Evolutionary conservation across 2,329 filamentous ascomycete genomes (phyloP), one percentile per base, ranked within the genome.

Genomic region (Cladosporium sp.): DNA sequence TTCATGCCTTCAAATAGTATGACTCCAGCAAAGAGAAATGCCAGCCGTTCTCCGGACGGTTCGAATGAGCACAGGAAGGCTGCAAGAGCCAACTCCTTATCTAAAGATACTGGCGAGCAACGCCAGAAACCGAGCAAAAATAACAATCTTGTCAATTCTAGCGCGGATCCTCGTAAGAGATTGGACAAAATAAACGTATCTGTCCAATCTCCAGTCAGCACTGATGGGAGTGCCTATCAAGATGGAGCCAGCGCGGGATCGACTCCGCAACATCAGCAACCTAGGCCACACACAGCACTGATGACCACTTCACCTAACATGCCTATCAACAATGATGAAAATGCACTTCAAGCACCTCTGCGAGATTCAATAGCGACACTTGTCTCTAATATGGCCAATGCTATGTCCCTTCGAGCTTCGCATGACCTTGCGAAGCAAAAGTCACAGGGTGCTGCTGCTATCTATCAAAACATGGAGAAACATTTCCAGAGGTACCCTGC

Each of bases 181-280:
- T 10, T 34, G n/a, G 28, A 35, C 19, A 32, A 10, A 25, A 24
- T 5, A 13, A 36, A 37, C 7, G 10, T 13, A 35, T 32, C 24
- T 12, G 37, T 54, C 9, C 51, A 34, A n/a, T 54, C 51, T 24
- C 51, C 51, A 3, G 32, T 24, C 8, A 54, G 39, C 19, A 45
- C 51, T 20, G 51, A 54, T 9, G 39, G 51, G 12, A 54, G 51
- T 12, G n/a, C 39, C 7, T 45, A 54, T 13, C 47, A 59, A 53
- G 56, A 59, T 40, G 47, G 49, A 37, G 34, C 53, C 12, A 59
- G 25, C 39, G 39, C 44, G 19, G 24, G 57, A 22, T 50, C 40
- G 2, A 55, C 28, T 6, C 47, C 45, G 22, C 48, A 20, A 45
- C 44, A 17, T 32, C n/a, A 32, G 28, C 28, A 32, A 32, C 42